Base-by-base conservation (phyloP, 2,329 filamentous ascomycete species). In the Trichoderma polysporum region DNA sequence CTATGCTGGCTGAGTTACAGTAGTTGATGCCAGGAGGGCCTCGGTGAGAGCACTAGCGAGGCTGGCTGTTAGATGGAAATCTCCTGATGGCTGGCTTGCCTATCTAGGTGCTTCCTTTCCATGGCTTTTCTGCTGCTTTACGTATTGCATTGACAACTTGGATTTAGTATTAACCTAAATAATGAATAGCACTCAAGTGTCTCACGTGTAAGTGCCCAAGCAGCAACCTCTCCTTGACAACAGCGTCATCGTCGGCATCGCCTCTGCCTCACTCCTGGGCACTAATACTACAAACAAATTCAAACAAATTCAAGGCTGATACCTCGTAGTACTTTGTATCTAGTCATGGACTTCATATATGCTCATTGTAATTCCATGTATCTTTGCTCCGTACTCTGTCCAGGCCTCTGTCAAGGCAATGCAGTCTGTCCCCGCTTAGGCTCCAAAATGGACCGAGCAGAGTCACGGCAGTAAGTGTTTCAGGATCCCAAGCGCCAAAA, bases 341-440 rank as follows among this genome's bases (percentile, higher is more conserved):
- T 35, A 35, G 33, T 35, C 33, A 12, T 35, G 13, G 5, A 35
- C 33, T 35, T 12, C 33, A 35, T 35, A 52, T 25, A 52, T 54
- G 52, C 27, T 12, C 22, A 12, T 12, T 33, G 52, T 19, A 54
- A 10, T 45, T 19, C 12, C 41, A 45, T 22, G 52, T 33, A 54
- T 25, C n/a, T 13, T 17, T 17, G 22, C 17, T 15, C 33, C 10
- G 52, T 22, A 25, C 22, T n/a, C 17, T 41, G 39, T n/a, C 17
- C 17, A 41, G 39, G 41, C 41, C n/a, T 4, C 22, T 17, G 22
- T 45, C n/a, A 45, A 45, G 19, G 41, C 41, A 45, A 19, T 19
- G n/a, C 7, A 19, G 41, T 25, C 52, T 54, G 39, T 9, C 60
- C 60, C 60, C 60, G 60, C 60, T 64, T 45, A 31, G 60, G 60